Conservation (phyloP, 148 eudicot genomes). For the Rhododendron kiyosumense region DNA sequence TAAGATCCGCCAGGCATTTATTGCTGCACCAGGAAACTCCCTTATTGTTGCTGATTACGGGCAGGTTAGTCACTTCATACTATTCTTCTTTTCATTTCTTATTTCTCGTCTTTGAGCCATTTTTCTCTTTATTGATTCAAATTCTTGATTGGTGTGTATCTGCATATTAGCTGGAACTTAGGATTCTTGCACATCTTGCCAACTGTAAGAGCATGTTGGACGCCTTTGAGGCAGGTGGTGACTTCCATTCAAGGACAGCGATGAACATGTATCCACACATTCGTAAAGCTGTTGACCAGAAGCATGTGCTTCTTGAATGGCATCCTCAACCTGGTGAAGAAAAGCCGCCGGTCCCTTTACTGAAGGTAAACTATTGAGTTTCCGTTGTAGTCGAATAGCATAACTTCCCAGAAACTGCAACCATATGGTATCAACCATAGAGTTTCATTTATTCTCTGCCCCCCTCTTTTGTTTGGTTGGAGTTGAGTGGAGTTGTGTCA, state of each 20-base stretch:
- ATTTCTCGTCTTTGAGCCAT: not conserved
- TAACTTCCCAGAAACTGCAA: not conserved
- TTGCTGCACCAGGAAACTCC: slow-evolving; percentile 92
- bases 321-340: slow-evolving; percentile 91
- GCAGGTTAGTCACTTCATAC: slow-evolving; percentile 49
- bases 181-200: slow-evolving; percentile 98
- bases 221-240: slow-evolving; percentile 96
- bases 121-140: not conserved
- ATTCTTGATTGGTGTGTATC: slow-evolving; percentile 12
- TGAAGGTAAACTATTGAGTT: slow-evolving; percentile 49
- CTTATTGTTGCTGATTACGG: slow-evolving; percentile 99
- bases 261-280: slow-evolving; percentile 99
- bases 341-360: slow-evolving; percentile 92
- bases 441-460: not conserved
- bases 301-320: slow-evolving; percentile 91
- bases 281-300: slow-evolving; percentile 68
- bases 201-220: slow-evolving; percentile 96
- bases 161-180: slow-evolving; percentile 69
- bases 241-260: slow-evolving; percentile 97
- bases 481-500: not conserved
- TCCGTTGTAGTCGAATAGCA: not conserved
- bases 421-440: slow-evolving; percentile 23
- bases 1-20: slow-evolving; percentile 94
- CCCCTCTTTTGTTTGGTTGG: not conserved
- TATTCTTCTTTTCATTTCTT: not conserved